These are phyloP conservation scores for Cicer arietinum DNA, from an alignment of 306 rosid species.

Conservation along the genomic window DNA sequence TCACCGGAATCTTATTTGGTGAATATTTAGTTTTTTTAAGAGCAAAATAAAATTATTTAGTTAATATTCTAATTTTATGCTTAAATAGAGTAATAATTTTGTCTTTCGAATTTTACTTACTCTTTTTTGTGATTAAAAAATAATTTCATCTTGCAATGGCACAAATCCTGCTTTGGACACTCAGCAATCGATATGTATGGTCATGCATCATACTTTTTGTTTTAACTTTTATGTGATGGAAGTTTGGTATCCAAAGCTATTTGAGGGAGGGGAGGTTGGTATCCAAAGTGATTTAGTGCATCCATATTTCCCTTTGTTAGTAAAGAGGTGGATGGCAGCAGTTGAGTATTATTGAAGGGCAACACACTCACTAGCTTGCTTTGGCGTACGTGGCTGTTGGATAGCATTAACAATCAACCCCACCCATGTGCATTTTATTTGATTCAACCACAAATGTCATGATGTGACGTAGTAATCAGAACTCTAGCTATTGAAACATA, in stretches of 20 bases:
- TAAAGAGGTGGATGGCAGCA: conserved; percentile 35
- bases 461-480: conserved; percentile 49
- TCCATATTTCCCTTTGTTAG: conserved; percentile 22
- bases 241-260: conserved; percentile 39
- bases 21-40: too few relatives aligned
- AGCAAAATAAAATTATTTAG: too few relatives aligned
- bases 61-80: too few relatives aligned
- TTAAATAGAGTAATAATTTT: too few relatives aligned
- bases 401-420: conserved; percentile 53
- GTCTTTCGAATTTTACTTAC: too few relatives aligned
- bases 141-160: not conserved
- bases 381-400: conserved; percentile 34
- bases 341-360: not conserved
- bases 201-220: conserved; percentile 17
- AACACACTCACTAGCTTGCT: not conserved
- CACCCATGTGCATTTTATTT: conserved; percentile 59
- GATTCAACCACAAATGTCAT: conserved; percentile 29
- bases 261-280: conserved; percentile 36
- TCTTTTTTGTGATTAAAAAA: not conserved
- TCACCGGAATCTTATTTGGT: too few relatives aligned
- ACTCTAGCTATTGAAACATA: not conserved
- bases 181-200: conserved; percentile 11
- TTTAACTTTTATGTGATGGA: not conserved
- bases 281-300: conserved; percentile 50
- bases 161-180: not conserved